Percentiles rank a stretch among this genome's conserved stretches.
Evolutionary conservation across 441 rosid genomes (phyloP).

Genomic region (Macaranga tanarius): DNA sequence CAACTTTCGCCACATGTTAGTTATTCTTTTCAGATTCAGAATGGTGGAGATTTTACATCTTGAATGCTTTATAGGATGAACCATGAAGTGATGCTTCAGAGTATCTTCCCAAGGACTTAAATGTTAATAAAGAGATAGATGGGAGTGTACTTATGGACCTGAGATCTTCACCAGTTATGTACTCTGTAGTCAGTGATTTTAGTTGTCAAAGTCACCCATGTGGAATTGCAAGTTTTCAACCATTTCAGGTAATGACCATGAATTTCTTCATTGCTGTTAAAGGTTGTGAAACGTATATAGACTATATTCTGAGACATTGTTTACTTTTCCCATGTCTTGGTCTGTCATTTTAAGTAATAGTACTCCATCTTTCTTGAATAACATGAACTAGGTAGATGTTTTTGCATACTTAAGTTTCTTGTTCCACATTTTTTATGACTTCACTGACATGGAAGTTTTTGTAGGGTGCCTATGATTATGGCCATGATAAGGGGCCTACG

Average conservation of each 20-base stretch:
- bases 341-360: too few relatives aligned
- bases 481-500: neutral
- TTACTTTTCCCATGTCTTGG: neutral
- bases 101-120: slow-evolving; percentile 9
- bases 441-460: neutral
- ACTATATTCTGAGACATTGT: neutral
- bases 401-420: neutral
- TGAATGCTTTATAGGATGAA: slow-evolving; percentile 9
- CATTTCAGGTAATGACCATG: slow-evolving; percentile 6
- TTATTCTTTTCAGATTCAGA: slow-evolving; percentile 29
- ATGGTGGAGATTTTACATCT: slow-evolving; percentile 25
- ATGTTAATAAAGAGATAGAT: neutral
- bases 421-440: neutral
- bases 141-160: slow-evolving; percentile 15
- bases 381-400: neutral
- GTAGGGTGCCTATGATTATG: neutral
- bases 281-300: neutral
- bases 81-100: slow-evolving; percentile 16
- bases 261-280: neutral
- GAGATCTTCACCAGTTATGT: slow-evolving; percentile 16
- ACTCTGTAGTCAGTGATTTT: neutral
- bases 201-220: neutral
- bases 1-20: slow-evolving; percentile 25
- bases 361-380: neutral
- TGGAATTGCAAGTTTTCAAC: neutral